Base-by-base conservation (phyloP, 2,329 filamentous ascomycete species). In the Pseudogymnoascus pannorum region DNA sequence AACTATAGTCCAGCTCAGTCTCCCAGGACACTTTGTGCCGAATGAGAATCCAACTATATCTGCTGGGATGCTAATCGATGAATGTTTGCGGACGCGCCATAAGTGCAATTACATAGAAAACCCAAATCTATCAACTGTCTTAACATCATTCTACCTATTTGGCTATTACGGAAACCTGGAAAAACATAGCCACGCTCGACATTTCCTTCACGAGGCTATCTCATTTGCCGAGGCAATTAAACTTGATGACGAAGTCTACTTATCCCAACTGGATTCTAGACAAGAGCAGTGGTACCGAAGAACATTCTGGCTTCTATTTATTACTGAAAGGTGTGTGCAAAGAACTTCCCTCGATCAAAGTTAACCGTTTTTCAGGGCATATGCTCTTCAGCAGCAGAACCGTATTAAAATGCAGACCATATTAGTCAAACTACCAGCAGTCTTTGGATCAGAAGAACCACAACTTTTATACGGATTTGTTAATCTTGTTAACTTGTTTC, bases 131-230 rank as follows among this genome's bases (percentile, higher is more conserved):
- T 64, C 60, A 1, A 66, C 70, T 1, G 66, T 72, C 0, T 69
- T 72, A 9, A 72, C 71, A 2, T 74, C 72, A 0, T 74, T 73
- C 63, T 72, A 74, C 6, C 66, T 74, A 0, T 73, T 70, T 5
- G 66, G 70, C 0, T 66, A 68, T 0, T 69, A 68, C 29, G 74
- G 74, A 14, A 69, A 68, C 1, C 54, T 72, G 11, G 69, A 67
- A 1, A 73, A 70, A 14, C 71, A 73, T 12, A 73, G 73, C n/a
- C 65, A 70, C 0, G 71, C 72, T 0, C 74, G 72, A 71, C 70
- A 69, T 54, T 71, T 73, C 9, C 36, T 74, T 0, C 63, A 70
- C 24, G 71, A 73, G 58, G 61, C 72, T 0, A 72, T 71, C 1
- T 72, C 72, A 0, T 66, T 69, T 12, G 64, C 72, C 0, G 71